Base-by-base conservation (phyloP, 768 basidiomycete genomes). In the Hysterangium stoloniferum region DNA sequence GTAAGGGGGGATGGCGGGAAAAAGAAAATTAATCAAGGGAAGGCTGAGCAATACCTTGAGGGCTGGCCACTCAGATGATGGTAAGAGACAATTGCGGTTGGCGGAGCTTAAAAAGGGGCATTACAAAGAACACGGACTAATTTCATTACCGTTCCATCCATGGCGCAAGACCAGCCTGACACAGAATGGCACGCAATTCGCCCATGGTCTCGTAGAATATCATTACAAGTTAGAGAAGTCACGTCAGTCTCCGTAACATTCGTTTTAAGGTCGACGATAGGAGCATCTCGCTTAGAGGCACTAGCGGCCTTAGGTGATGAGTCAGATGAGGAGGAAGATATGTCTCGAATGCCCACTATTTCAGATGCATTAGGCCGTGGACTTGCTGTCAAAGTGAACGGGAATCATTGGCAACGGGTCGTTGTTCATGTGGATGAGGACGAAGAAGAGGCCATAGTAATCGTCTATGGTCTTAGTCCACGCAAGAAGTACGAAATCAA, bases 401-500 rank as follows among this genome's bases (percentile, higher is more conserved):
- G 79, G 25, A 72, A 81, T 4, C 77, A 77, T 4, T 92, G 89
- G 89, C 79, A 83, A 59, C 73, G 82, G 45, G 84, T 88, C 20
- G 77, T 89, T 59, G 79, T 88, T 51, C 79, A 83, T 47, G 79
- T 89, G 54, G 82, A 87, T 61, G 88, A 92, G 37, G 77, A 79
- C 47, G 74, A 76, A 0, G 91, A 94, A 57, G 86, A 95, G 60
- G 93, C 90, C 0, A 79, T 94, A 50, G 89, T 96, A 46, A 87
- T 95, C 52, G 78, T 97, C 24, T 93, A 91, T 53, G 90, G 89
- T 1, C 72, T 97, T 40, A 77, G 86, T 71, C 92, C 91, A 3
- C 87, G 87, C 1, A 76, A 87, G 50, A 86, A 89, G 62, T 96
- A 96, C 59, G 91, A 96, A 59, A 82, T 96, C 45, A 87, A 92